A percentile compares a stretch with the other conserved stretches of the same genome.
Conservation (phyloP, 1,284 basidiomycete species). For the Wallemia hederae region DNA sequence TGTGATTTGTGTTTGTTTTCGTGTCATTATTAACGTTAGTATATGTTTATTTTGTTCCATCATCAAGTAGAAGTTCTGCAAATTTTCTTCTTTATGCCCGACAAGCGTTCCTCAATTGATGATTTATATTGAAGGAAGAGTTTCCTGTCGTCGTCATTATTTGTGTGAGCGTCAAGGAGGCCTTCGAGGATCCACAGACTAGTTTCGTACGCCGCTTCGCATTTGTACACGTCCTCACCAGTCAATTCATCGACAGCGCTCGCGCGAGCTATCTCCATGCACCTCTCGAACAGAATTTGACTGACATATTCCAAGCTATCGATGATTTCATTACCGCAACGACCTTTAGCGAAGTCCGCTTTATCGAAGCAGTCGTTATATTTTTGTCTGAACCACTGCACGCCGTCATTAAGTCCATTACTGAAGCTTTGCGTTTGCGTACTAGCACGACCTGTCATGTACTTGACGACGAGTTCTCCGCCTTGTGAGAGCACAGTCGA, state of each 20-base stretch:
- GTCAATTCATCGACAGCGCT: conserved; percentile 73
- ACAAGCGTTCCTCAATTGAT: neutral
- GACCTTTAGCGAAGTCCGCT: conserved; percentile 23
- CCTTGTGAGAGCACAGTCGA: conserved; percentile 79
- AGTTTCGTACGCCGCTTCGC: conserved; percentile 78
- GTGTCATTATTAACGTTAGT: too few species aligned
- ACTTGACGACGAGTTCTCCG: conserved; percentile 27
- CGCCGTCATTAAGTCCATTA: conserved; percentile 25
- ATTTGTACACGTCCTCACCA: conserved; percentile 41
- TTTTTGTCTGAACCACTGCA: conserved; percentile 25
- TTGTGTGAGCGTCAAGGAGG: conserved; percentile 34
- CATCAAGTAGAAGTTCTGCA: neutral
- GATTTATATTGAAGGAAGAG: neutral
- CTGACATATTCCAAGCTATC: conserved; percentile 20
- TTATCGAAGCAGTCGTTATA: conserved; percentile 29
- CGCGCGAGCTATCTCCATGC: conserved; percentile 37
- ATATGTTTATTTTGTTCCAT: too few species aligned
- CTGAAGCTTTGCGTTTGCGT: conserved; percentile 14
- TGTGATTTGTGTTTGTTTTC: too few species aligned
- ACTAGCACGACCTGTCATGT: conserved; percentile 7
- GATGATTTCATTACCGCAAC: conserved; percentile 20
- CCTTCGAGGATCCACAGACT: conserved; percentile 75
- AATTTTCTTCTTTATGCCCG: neutral
- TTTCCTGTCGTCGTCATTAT: neutral
- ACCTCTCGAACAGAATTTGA: conserved; percentile 25